Percentiles rank a stretch among this genome's conserved stretches.
Conservation (phyloP, 2,329 filamentous ascomycete genomes). For the Huntiella bhutanensis region DNA sequence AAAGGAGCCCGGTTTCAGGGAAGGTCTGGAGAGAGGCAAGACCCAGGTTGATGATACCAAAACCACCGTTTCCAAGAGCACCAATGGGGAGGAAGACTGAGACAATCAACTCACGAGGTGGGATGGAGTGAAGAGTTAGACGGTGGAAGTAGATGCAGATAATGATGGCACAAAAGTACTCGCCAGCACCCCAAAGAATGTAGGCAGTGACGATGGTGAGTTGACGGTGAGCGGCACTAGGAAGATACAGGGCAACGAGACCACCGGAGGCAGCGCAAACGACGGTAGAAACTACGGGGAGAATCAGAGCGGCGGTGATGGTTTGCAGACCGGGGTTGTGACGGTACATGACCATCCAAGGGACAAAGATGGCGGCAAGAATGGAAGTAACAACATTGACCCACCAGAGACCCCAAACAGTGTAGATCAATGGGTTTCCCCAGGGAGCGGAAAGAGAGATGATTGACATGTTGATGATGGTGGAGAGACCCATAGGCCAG, state of each 20-base stretch:
- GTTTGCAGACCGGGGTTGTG: constrained; percentile 29
- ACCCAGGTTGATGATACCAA: constrained; percentile 33
- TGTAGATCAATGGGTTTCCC: constrained; percentile 34
- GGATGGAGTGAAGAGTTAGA: constrained; percentile 45
- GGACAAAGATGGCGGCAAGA: constrained; percentile 33
- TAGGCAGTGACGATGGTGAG: constrained; percentile 46
- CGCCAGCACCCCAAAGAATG: constrained; percentile 48
- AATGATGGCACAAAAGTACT: constrained; percentile 38
- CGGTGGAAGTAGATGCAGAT: constrained; percentile 55
- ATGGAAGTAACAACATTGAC: constrained; percentile 34
- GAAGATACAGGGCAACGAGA: constrained; percentile 41
- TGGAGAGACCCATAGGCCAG: constrained; percentile 46
- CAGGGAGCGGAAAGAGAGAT: constrained; percentile 41
- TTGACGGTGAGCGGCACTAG: constrained; percentile 34
- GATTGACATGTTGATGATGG: constrained; percentile 43
- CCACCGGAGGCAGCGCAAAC: constrained; percentile 47
- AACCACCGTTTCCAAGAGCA: constrained; percentile 47
- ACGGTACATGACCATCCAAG: constrained; percentile 34
- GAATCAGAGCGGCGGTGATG: constrained; percentile 45
- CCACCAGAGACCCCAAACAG: constrained; percentile 41
- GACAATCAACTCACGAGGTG: constrained; percentile 47
- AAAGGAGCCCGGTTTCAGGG: constrained; percentile 24
- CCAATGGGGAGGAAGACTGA: constrained; percentile 49
- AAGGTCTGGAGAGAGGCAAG: constrained; percentile 26
- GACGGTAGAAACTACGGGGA: constrained; percentile 50